A percentile compares a stretch with the other conserved stretches of the same genome.
phyloP scores from a whole-genome alignment of 2,329 filamentous ascomycete species.

The Bipolaris bicolor region DNA sequence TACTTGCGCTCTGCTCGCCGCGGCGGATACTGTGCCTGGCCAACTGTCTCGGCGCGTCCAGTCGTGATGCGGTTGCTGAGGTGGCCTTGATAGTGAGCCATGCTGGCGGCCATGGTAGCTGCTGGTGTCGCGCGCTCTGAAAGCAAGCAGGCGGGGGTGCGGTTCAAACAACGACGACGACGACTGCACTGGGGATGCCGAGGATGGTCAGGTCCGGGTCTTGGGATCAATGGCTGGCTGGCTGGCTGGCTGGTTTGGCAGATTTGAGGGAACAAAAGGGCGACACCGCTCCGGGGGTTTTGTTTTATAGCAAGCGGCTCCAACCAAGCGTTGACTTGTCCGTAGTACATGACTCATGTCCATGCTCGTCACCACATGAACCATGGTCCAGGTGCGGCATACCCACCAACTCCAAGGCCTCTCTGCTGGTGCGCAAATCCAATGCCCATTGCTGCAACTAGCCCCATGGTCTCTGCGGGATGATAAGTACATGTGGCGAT shows the following conservation, averaged over 20 bases:
- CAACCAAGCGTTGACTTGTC: constrained; percentile 1
- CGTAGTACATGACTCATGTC: not conserved
- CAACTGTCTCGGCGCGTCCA: constrained; percentile 5
- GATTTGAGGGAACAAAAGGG: not conserved
- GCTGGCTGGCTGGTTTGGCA: not conserved
- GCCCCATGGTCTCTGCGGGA: too few species aligned
- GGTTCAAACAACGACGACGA: not conserved
- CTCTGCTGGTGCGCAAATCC: too few species aligned
- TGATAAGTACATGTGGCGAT: too few species aligned
- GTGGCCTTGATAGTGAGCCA: constrained; percentile 47
- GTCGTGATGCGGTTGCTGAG: constrained; percentile 22
- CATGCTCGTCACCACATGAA: not conserved
- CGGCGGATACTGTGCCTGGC: not conserved
- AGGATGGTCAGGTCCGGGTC: not conserved
- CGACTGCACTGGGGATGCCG: not conserved
- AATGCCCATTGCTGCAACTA: too few species aligned
- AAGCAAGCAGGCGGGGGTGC: not conserved
- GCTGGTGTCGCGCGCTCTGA: not conserved
- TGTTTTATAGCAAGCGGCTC: constrained; percentile 2
- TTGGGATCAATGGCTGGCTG: not conserved
- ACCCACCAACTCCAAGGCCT: not conserved
- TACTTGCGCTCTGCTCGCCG: constrained; percentile 17
- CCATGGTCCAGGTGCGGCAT: not conserved
- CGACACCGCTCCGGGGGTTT: not conserved
- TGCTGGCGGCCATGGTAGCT: constrained; percentile 11